Base-by-base conservation (phyloP, 257 asterid genomes). In the Eucommia ulmoides region DNA sequence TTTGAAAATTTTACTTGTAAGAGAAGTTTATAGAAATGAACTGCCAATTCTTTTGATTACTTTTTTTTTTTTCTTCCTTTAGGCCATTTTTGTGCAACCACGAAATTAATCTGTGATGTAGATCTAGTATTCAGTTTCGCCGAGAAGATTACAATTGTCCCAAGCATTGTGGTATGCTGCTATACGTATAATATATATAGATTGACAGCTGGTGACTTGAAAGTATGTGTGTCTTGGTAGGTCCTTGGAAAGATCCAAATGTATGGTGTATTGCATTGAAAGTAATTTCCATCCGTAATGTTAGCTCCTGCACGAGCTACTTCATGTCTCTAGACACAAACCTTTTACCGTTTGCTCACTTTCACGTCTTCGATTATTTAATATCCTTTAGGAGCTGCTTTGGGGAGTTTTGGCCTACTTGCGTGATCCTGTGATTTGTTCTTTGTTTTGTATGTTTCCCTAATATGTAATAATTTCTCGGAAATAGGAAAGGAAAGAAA, bases 401-500 rank as follows among this genome's bases (percentile, higher is more conserved):
- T 5, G 17, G 8, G 45, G n/a, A 5, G 17, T 38, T 38, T 38
- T 14, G 8, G 38, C 38, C 12, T 14, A 46, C 15, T 20, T 47
- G 33, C 19, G 26, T 8, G 17, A 0, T 12, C 38, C 10, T 2
- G 23, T 12, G n/a, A 23, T 3, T 10, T 22, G 21, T 18, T 23
- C 10, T 49, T 16, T 49, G 16, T 22, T 35, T 22, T 46, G 44
- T 50, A 11, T 10, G 21, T 29, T 53, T 0, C 45, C n/a, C 5
- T 10, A 10, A 14, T 5, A 3, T 14, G 15, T 38, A 3, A 3
- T 38, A 5, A 38, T 5, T 22, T 56, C 35, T 19, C 12, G 45
- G 52, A 21, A 23, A 54, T 64, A 82, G 91, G 96, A 89, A 67
- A 84, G 80, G 82, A 85, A 85, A 62, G 98, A 80, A 79, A 82